These are phyloP conservation scores for Phlebiopsis flavidoalba DNA, from an alignment of 768 basidiomycete genomes.

Conservation along the genomic window DNA sequence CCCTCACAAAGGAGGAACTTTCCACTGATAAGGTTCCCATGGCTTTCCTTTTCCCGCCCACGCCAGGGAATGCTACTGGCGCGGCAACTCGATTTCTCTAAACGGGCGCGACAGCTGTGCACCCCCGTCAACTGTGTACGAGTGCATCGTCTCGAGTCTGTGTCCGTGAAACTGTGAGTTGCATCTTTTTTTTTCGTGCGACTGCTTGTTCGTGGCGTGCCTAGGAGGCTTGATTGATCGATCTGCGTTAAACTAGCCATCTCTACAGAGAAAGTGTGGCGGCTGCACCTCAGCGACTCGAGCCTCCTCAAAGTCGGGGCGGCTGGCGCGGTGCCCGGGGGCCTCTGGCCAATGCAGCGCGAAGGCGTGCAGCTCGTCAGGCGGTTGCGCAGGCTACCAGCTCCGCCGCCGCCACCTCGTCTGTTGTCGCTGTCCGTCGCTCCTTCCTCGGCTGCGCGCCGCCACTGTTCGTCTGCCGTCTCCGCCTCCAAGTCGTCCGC, in stretches of 20 bases:
- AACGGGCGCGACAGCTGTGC: slow-evolving; percentile 20
- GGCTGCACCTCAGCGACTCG: slow-evolving; percentile 17
- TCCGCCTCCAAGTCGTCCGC: slow-evolving; percentile 9
- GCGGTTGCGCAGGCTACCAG: slow-evolving; percentile 2
- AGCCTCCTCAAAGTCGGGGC: slow-evolving; percentile 14
- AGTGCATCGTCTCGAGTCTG: slow-evolving; percentile 18
- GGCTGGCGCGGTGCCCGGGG: slow-evolving; percentile 12
- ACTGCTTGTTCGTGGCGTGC: neutral
- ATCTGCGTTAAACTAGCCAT: neutral
- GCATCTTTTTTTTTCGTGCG: neutral
- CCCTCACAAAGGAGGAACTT: neutral
- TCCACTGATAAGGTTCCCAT: neutral
- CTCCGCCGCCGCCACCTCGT: neutral
- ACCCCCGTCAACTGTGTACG: slow-evolving; percentile 9
- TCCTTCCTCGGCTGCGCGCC: neutral
- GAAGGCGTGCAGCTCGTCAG: slow-evolving; percentile 14
- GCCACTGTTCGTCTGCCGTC: neutral
- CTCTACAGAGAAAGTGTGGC: slow-evolving; percentile 19
- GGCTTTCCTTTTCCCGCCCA: too few relatives aligned
- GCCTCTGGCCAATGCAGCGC: slow-evolving; percentile 2
- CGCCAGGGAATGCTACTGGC: slow-evolving; percentile 15
- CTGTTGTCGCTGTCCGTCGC: neutral
- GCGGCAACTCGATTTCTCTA: slow-evolving; percentile 19
- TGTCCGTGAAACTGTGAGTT: slow-evolving; percentile 19
- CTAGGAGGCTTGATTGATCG: neutral